Base-by-base conservation (phyloP, 2,329 filamentous ascomycete species). In the Colletotrichum truncatum region DNA sequence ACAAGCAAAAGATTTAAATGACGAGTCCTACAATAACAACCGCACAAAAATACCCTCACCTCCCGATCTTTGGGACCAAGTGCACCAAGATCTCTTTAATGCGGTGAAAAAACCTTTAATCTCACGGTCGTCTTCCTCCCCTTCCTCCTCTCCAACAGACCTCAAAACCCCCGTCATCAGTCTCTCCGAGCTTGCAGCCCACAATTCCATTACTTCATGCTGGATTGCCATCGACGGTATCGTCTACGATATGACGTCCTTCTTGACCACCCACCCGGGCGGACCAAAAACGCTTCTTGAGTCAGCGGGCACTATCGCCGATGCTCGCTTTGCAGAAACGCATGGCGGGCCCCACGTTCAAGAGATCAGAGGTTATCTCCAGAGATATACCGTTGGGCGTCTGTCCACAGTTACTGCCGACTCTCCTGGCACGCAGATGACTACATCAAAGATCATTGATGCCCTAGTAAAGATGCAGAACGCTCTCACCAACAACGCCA, bases 181-280 rank as follows among this genome's bases (percentile, higher is more conserved):
- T 14, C 49, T 11, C 6, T 61, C 49, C n/a, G 9, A 18, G 1
- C 62, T 65, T 10, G 62, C 62, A 49, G 41, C 57, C 25, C 62
- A 65, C 41, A 65, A 65, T 21, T 65, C 62, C 16, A 34, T 62
- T 5, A 18, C 12, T 16, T 65, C 62, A n/a, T 62, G 62, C 26
- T 99, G 96, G 96, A 97, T 92, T 62, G 92, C 89, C 2, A 90
- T 97, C 66, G 91, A 93, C 67, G 94, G 95, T 2, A 92, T 92
- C 72, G 95, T 98, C 25, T 99, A 98, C 80, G 98, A 98, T 73
- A 90, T 99, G 64, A 91, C 91, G 0, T 93, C 94, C 0, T 99
- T 98, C 75, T 76, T 94, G 32, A 89, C 91, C 1, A 98, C 93
- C 74, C 96, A 99, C 76, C 96, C 96, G 0, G 96, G 96, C 18